Conservation (phyloP, 352 stramenopile genomes). For the Phytopythium vexans region DNA sequence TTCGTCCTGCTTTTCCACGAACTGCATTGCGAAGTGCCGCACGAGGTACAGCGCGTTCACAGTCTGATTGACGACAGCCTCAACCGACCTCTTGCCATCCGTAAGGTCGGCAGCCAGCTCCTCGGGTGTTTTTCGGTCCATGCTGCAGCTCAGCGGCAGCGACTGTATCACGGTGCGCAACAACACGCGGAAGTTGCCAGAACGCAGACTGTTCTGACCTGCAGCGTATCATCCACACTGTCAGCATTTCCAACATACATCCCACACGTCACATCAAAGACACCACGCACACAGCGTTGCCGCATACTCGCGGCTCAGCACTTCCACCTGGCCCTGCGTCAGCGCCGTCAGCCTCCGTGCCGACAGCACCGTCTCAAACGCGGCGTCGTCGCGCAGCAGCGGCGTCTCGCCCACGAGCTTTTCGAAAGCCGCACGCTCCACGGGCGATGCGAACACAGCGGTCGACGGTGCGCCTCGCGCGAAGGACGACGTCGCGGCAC, state of each 20-base stretch:
- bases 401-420: slow-evolving; percentile 60
- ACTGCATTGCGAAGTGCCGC: slow-evolving; percentile 68
- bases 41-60: slow-evolving; percentile 74
- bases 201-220: slow-evolving; percentile 68
- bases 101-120: slow-evolving; percentile 27
- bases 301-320: slow-evolving; percentile 60
- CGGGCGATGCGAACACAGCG: slow-evolving; percentile 40
- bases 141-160: slow-evolving; percentile 50
- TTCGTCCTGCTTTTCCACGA: slow-evolving; percentile 68
- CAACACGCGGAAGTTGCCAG: slow-evolving; percentile 77
- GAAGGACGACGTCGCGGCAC: slow-evolving; percentile 34
- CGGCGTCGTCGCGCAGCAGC: slow-evolving; percentile 44
- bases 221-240: background rate
- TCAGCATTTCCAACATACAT: slow-evolving; percentile 1
- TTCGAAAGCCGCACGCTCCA: slow-evolving; percentile 62
- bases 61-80: slow-evolving; percentile 44
- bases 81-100: slow-evolving; percentile 34
- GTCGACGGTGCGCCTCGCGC: slow-evolving; percentile 12
- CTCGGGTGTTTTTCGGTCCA: slow-evolving; percentile 52
- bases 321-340: slow-evolving; percentile 52
- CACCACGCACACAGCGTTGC: slow-evolving; percentile 43
- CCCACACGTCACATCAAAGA: background rate
- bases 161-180: slow-evolving; percentile 52
- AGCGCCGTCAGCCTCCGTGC: slow-evolving; percentile 44
- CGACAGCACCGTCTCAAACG: slow-evolving; percentile 48